Percentiles rank a stretch among this genome's conserved stretches.
Conservation (phyloP, 192 early-diverging fungal species). For the Entophlyctis luteolus region DNA sequence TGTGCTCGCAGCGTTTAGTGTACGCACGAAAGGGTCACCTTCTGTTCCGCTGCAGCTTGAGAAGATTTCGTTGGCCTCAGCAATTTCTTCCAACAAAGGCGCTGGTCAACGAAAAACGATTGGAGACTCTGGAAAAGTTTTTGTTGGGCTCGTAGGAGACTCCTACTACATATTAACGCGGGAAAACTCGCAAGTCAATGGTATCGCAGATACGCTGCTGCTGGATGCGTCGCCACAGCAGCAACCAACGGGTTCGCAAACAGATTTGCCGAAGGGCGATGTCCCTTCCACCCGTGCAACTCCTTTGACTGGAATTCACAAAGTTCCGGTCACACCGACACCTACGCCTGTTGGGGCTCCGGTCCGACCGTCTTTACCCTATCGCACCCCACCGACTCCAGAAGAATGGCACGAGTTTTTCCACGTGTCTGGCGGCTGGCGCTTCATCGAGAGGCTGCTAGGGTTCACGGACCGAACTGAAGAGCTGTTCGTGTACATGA, state of each 20-base stretch:
- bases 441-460: conserved; percentile 4
- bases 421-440: conserved; percentile 11
- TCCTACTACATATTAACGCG: conserved; percentile 66
- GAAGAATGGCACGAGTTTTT: not conserved
- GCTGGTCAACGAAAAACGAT: conserved; percentile 20
- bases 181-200: conserved; percentile 55
- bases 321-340: not conserved
- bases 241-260: not conserved
- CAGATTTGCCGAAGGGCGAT: not conserved
- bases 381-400: not conserved
- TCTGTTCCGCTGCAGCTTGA: not conserved
- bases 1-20: conserved; percentile 32
- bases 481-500: conserved; percentile 5
- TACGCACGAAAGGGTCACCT: conserved; percentile 20
- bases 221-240: not conserved
- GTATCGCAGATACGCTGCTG: conserved; percentile 14
- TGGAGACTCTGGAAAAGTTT: too few relatives aligned
- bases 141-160: conserved; percentile 61
- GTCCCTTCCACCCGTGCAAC: not conserved
- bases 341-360: not conserved
- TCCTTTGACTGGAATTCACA: not conserved
- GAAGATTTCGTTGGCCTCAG: not conserved
- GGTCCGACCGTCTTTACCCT: not conserved
- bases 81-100: not conserved
- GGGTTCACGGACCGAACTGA: conserved; percentile 16